Base-by-base conservation (phyloP, 192 early-diverging fungal genomes). In the Glomus cerebriforme region DNA sequence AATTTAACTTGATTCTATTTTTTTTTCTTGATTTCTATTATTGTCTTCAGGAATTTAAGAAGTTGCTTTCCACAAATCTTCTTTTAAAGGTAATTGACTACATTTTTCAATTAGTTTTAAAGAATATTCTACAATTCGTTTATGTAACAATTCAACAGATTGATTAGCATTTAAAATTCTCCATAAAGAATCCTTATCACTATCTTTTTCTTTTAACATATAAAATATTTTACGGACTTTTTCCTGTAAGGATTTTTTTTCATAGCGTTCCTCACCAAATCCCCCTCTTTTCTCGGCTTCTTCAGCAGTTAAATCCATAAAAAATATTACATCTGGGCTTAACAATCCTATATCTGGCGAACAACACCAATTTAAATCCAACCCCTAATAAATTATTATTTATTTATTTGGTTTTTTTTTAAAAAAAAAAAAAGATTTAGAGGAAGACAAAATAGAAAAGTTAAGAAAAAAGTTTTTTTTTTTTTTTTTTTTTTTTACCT, bases 191-290 rank as follows among this genome's bases (percentile, higher is more conserved):
- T 59, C n/a, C 1, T 10, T 43, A 75, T 75, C 7, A 60, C 35
- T 60, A 26, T 59, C n/a, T 10, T 34, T 60, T 47, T 60, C 8
- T 58, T 32, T 75, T 75, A 60, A 72, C 27, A 24, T 4, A 58
- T 87, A 82, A 79, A 96, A 98, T 67, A 88, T 81, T 12, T 84
- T 82, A 43, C 92, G 85, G 31, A 97, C 96, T 71, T 90, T 91
- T 37, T 90, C 86, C 80, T 99, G 97, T 60, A 99, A 84, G 31
- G 92, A 93, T 7, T 90, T 79, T 79, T 91, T 91, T 83, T 99
- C 97, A 79, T 98, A 99, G 3, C 95, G 86, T 79, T 99, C 98
- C 15, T 91, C 89, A 29, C 98, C 98, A 85, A 91, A 99, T n/a
- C 93, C 96, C 10, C 87, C 91, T 26, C 97, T 87, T 72, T 88